Base-by-base conservation (phyloP, 371 early-diverging fungal genomes). In the Mortierella polycephala region DNA sequence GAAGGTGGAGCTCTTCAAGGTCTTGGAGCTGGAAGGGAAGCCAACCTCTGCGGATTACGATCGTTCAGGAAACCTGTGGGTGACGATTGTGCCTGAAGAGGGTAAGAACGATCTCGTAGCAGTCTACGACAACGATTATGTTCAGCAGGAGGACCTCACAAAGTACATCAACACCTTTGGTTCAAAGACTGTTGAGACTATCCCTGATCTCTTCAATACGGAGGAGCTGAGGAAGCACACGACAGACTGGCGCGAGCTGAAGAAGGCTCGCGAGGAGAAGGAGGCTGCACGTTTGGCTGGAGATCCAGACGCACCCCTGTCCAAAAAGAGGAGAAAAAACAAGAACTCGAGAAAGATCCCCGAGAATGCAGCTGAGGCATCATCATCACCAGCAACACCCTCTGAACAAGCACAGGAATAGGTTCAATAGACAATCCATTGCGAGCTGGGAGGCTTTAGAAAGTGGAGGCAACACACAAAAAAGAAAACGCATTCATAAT, bases 221-320 rank as follows among this genome's bases (percentile, higher is more conserved):
- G 87, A 87, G 67, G 85, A 85, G 11, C 74, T 89, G 67, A 85
- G 89, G 59, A 89, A 89, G 65, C 80, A 73, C 42, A 79, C 80
- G 0, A 79, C 80, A 20, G 80, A 79, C 44, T 79, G 80, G 80
- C 80, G 80, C 42, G 80, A 79, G 18, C 54, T 79, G 57, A 79
- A 79, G 80, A 72, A 69, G 62, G 73, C 73, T 7, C 69, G 80
- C 21, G 80, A 79, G 52, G 80, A 79, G 57, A 66, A 66, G 50
- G 80, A 79, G 57, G 79, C 79, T 1, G 72, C 72, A 0, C 68
- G 72, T 12, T 45, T 68, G 30, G 72, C 72, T 0, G 73, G 62
- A 13, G 80, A 69, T 45, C 69, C 73, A 1, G 80, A 79, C 45
- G 80, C 73, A 0, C 69, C 60, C 8, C 53, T 72, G 13, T 57